Conservation (phyloP, 1,284 basidiomycete species). For the Leccinum fallax region DNA sequence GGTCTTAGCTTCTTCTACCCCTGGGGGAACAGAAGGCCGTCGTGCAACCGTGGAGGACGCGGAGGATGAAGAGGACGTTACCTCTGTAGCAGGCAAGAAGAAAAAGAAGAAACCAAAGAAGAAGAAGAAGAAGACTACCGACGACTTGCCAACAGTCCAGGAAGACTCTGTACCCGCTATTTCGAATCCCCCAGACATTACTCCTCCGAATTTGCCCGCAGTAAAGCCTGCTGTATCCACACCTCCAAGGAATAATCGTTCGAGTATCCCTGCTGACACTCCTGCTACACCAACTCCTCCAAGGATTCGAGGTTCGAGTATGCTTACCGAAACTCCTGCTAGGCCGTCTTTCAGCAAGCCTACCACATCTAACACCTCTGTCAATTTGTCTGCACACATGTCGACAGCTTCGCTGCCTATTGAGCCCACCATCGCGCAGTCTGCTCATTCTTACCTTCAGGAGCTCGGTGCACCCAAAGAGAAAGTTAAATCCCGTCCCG, state of each 20-base stretch:
- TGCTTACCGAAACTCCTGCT: conserved; percentile 20
- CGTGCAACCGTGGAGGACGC: conserved; percentile 66
- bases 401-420: conserved; percentile 52
- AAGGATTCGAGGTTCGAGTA: conserved; percentile 12
- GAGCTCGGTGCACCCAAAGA: conserved; percentile 50
- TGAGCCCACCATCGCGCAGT: conserved; percentile 56
- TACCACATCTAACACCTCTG: conserved; percentile 25
- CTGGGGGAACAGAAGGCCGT: conserved; percentile 37
- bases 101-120: conserved; percentile 76
- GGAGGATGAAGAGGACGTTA: conserved; percentile 55
- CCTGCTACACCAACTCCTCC: conserved; percentile 21
- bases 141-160: conserved; percentile 31
- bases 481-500: conserved; percentile 70
- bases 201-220: neutral
- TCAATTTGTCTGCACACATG: conserved; percentile 34
- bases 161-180: conserved; percentile 17
- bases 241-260: conserved; percentile 21
- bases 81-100: conserved; percentile 46
- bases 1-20: conserved; percentile 12
- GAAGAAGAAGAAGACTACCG: conserved; percentile 66
- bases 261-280: conserved; percentile 18
- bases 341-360: conserved; percentile 20
- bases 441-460: conserved; percentile 68
- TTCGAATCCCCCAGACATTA: conserved; percentile 22
- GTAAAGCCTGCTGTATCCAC: conserved; percentile 12